Evolutionary conservation across 345 rosid genomes (phyloP).

Genomic region (Populus alba): DNA sequence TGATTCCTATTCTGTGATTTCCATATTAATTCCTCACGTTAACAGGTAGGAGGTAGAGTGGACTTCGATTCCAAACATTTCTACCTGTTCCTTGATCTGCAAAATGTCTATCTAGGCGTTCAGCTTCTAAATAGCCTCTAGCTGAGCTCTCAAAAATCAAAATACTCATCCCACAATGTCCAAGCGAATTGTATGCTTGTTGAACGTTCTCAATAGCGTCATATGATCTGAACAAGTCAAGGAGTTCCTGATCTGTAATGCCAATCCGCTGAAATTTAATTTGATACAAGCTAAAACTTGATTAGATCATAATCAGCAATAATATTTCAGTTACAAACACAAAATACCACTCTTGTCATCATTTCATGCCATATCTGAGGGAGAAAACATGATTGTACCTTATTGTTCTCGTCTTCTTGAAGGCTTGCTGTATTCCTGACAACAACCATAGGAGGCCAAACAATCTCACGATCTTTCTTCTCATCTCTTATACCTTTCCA

Average conservation of each 20-base stretch:
- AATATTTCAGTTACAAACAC: background rate
- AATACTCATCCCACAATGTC: slow-evolving; percentile 65
- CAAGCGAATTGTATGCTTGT: slow-evolving; percentile 69
- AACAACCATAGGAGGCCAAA: slow-evolving; percentile 94
- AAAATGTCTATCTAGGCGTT: slow-evolving; percentile 59
- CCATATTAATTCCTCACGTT: too few relatives aligned
- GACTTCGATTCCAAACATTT: slow-evolving; percentile 48
- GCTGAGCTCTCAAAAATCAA: slow-evolving; percentile 68
- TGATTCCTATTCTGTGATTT: too few relatives aligned
- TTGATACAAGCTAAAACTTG: background rate
- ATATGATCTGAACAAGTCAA: slow-evolving; percentile 58
- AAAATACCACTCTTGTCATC: too few relatives aligned
- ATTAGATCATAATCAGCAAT: background rate
- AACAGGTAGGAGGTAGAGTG: slow-evolving; percentile 23
- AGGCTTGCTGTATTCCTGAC: slow-evolving; percentile 56
- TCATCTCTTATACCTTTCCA: slow-evolving; percentile 66
- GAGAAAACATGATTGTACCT: slow-evolving; percentile 37
- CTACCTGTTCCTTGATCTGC: slow-evolving; percentile 60
- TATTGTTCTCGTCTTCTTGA: slow-evolving; percentile 61
- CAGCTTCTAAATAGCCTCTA: slow-evolving; percentile 73
- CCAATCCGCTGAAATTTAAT: slow-evolving; percentile 60
- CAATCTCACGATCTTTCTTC: slow-evolving; percentile 61
- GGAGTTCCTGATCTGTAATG: slow-evolving; percentile 74
- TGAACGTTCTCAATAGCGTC: slow-evolving; percentile 57
- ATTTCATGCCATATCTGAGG: background rate